Evolutionary conservation across 805 yeast genomes (phyloP), one percentile per base, ranked within the genome.

Genomic region (Myxozyma geophila): DNA sequence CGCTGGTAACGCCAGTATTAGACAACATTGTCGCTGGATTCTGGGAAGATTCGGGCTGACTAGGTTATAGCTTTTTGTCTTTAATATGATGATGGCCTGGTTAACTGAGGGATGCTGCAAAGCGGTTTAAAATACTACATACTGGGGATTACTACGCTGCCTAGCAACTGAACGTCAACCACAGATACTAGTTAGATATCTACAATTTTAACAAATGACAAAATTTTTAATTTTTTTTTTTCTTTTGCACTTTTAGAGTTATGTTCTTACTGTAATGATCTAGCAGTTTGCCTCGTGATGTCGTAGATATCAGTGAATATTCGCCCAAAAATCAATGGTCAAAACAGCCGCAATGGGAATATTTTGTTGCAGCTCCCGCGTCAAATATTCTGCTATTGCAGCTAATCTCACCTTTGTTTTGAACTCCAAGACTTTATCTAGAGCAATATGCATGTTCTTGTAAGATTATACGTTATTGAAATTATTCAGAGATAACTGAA

Each of bases 401-500:
- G 3, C 41, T 7, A 39, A 12, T 12, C 41, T 28, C 5, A 28
- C 28, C 28, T 28, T 28, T 28, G 28, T 28, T 28, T 28, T 28
- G 28, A 28, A 28, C 19, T 41, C 46, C 7, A n/a, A 43, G 9
- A 43, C 12, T 8, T 21, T 4, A 19, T n/a, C 19, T 23, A 15
- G 35, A 33, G 41, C 13, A 52, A 37, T 10, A 59, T 63, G 66
- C 66, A 63, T 44, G 66, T 63, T 40, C 59, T 63, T 2, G 66
- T 63, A 55, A 10, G 66, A 35, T 17, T 28, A 6, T 8, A 1
- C 21, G 3, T n/a, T n/a, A 4, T 51, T 39, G 35, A 7, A 13
- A 12, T 19, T 15, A 17, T n/a, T 17, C 28, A 28, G 28, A 28
- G 5, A 28, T 28, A 28, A 28, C 6, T 39, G 47, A n/a, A 43